Conservation (phyloP, 2,329 filamentous ascomycete species). For the Cladosporium sp. region DNA sequence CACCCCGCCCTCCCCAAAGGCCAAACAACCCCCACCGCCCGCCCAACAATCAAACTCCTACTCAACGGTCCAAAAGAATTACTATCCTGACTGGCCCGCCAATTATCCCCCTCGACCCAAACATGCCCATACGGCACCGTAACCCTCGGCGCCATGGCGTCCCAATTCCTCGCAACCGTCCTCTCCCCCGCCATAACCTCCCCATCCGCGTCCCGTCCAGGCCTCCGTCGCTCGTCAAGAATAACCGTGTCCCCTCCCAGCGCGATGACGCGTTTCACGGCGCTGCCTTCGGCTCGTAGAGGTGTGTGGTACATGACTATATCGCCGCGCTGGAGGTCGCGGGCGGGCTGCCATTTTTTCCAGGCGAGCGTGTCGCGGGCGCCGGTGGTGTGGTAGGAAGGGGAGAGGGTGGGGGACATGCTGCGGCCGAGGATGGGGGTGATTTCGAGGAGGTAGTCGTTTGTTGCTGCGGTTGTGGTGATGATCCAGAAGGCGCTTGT, state of each 20-base stretch:
- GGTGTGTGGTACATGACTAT: conserved; percentile 50
- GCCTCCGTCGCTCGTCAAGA: conserved; percentile 45
- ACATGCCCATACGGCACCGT: conserved; percentile 75
- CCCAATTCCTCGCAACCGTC: conserved; percentile 26
- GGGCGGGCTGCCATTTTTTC: conserved; percentile 24
- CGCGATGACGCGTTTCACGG: conserved; percentile 78
- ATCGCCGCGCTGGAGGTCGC: conserved; percentile 38
- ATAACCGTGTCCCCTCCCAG: conserved; percentile 72
- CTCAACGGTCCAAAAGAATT: conserved; percentile 76
- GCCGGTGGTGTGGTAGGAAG: conserved; percentile 36
- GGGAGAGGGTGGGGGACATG: conserved; percentile 45
- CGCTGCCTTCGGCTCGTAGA: conserved; percentile 60
- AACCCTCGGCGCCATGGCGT: conserved; percentile 34
- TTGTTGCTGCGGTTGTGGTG: conserved; percentile 21
- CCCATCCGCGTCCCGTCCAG: conserved; percentile 13
- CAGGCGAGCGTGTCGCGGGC: conserved; percentile 36
- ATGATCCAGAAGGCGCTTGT: conserved; percentile 10
- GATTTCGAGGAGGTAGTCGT: conserved; percentile 37
- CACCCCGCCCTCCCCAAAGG: conserved; percentile 47
- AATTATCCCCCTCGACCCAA: conserved; percentile 92
- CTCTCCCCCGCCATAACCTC: conserved; percentile 33
- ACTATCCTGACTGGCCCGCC: conserved; percentile 70
- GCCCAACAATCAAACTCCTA: conserved; percentile 68
- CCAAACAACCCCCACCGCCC: conserved; percentile 66
- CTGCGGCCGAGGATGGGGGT: conserved; percentile 36